Base-by-base conservation (phyloP, 1,284 basidiomycete genomes). In the Coniophora puteana region DNA sequence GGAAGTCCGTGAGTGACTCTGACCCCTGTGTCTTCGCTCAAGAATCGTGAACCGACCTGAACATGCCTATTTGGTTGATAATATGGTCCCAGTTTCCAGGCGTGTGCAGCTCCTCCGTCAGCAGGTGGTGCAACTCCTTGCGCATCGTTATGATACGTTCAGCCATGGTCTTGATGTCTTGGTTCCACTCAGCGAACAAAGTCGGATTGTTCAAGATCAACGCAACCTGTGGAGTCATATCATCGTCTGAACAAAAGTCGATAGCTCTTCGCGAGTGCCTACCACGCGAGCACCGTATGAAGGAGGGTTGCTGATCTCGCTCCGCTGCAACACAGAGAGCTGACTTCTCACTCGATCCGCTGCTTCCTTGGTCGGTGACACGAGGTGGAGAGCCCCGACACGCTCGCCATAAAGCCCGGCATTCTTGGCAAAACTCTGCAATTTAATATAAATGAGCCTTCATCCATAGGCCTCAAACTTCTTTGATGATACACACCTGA, bases 81-180 rank as follows among this genome's bases (percentile, higher is more conserved):
- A 97, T 90, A 64, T 98, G 93, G 16, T 83, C 76, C 95, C 95
- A 99, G 49, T 74, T 79, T 1, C 92, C 91, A 0, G 95, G 94
- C 36, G 95, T 98, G 68, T 92, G 78, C 57, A 91, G 69, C 65
- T 90, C 82, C 50, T 90, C 78, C 17, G 83, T 89, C 59, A 99
- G 64, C 50, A 92, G 62, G 42, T 80, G 72, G 67, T 79, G 77
- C 49, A 99, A 72, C 68, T 89, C 79, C 55, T 84, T 74, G 30
- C 95, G 82, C 82, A 96, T 97, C 43, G 78, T 76, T 52, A 93
- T 93, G 58, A 99, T 93, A 32, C 95, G 80, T 32, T 82, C 76
- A 0, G 93, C 83, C 94, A 99, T 98, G 48, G 88, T 90, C 63
- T 74, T 69, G 61, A 99, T 90, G 62, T 99, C 94, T 41, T 67